phyloP scores from a whole-genome alignment of 2,329 filamentous ascomycete species.

The Ophiocordyceps camponoti-floridani region DNA sequence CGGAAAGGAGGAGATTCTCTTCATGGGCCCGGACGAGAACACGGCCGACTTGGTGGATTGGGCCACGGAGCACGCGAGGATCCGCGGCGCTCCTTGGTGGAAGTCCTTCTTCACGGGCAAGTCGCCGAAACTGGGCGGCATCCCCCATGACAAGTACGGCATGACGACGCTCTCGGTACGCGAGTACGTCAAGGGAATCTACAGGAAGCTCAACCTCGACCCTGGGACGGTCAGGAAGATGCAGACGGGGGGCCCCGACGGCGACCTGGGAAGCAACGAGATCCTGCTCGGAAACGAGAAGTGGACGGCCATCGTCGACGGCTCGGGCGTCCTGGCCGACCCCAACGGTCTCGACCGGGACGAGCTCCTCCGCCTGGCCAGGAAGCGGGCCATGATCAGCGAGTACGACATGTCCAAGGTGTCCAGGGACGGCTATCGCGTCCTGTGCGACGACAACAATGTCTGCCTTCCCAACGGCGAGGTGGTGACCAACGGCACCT shows the following conservation, averaged over 20 bases:
- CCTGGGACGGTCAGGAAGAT: constrained; percentile 75
- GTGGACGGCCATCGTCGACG: constrained; percentile 91
- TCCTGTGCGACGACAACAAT: constrained; percentile 82
- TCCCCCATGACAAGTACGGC: constrained; percentile 88
- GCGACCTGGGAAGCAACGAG: constrained; percentile 93
- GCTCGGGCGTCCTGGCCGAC: constrained; percentile 85
- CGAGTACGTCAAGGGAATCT: constrained; percentile 91
- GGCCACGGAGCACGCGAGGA: constrained; percentile 89
- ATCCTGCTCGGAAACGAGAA: constrained; percentile 92
- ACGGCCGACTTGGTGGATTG: constrained; percentile 93
- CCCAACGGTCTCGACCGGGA: constrained; percentile 72
- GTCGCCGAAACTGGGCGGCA: constrained; percentile 86
- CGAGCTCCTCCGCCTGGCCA: constrained; percentile 72
- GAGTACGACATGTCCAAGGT: constrained; percentile 76
- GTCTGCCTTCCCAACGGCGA: constrained; percentile 79
- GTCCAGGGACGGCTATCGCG: constrained; percentile 73
- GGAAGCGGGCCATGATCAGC: constrained; percentile 73
- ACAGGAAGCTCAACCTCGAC: constrained; percentile 86
- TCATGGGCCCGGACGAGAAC: constrained; percentile 98
- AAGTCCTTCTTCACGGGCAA: constrained; percentile 99
- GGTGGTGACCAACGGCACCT: constrained; percentile 72
- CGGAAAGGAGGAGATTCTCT: constrained; percentile 89
- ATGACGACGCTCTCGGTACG: constrained; percentile 97
- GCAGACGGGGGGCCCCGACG: constrained; percentile 93
- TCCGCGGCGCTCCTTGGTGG: constrained; percentile 89